phyloP scores from a whole-genome alignment of 441 rosid genomes.

The Capsella rubella region DNA sequence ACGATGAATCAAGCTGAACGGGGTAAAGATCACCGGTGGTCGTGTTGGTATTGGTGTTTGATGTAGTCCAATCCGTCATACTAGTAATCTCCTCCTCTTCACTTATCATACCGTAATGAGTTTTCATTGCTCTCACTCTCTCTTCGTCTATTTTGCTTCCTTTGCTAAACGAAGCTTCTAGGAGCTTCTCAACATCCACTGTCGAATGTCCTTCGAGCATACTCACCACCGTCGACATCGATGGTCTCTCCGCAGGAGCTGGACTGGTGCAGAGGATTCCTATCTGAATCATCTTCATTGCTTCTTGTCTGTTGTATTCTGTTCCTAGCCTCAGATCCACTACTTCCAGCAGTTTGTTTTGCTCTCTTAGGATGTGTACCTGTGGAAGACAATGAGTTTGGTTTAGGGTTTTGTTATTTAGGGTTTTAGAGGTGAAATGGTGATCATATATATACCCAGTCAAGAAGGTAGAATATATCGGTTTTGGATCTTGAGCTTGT shows the following conservation, averaged over 20 bases:
- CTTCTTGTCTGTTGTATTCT: conserved; percentile 60
- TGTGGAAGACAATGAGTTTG: conserved; percentile 27
- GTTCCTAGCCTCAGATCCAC: conserved; percentile 60
- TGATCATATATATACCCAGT: conserved; percentile 55
- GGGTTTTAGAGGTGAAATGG: neutral
- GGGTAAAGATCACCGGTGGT: conserved; percentile 39
- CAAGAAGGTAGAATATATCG: conserved; percentile 68
- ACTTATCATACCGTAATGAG: conserved; percentile 37
- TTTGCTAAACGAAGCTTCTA: conserved; percentile 35
- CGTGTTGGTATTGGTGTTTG: conserved; percentile 8
- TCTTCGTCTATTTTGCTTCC: conserved; percentile 42
- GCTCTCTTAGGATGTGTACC: conserved; percentile 60
- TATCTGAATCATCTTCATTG: conserved; percentile 56
- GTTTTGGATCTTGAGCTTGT: conserved; percentile 62
- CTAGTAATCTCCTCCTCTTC: conserved; percentile 35
- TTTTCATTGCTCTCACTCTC: conserved; percentile 50
- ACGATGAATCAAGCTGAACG: conserved; percentile 38
- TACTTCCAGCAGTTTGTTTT: conserved; percentile 54
- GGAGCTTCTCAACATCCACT: conserved; percentile 46
- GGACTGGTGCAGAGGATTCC: conserved; percentile 63
- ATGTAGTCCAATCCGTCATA: conserved; percentile 24
- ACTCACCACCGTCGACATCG: conserved; percentile 72
- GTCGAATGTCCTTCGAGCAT: conserved; percentile 67
- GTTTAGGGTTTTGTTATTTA: neutral
- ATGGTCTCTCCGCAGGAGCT: conserved; percentile 58